A percentile compares a stretch with the other conserved stretches of the same genome.
phyloP scores from a whole-genome alignment of 176 grass and related monocot species.

The Ampelocalamus luodianensis region DNA sequence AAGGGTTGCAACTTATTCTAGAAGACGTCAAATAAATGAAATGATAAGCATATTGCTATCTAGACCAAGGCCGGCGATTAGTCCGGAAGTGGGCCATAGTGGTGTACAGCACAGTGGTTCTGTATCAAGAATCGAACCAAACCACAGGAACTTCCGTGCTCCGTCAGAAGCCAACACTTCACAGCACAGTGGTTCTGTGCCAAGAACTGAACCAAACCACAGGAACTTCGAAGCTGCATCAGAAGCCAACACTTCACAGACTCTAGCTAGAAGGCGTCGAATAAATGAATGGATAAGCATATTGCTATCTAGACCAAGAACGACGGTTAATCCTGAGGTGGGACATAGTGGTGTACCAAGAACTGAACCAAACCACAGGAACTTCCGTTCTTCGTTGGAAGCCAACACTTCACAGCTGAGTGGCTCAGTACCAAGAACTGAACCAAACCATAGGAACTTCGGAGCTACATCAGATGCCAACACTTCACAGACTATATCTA shows the following conservation, averaged over 20 bases:
- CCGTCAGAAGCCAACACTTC: constrained; percentile 22
- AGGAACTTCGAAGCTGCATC: not conserved
- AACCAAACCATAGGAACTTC: constrained; percentile 10
- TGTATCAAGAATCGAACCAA: constrained; percentile 23
- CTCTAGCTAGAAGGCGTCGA: constrained; percentile 43
- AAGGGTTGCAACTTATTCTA: constrained; percentile 48
- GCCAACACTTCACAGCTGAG: constrained; percentile 33
- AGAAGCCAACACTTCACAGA: constrained; percentile 25
- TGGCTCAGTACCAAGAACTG: constrained; percentile 25
- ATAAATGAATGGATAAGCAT: constrained; percentile 50
- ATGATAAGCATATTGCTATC: constrained; percentile 58
- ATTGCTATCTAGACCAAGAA: constrained; percentile 55
- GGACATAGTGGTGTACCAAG: not conserved
- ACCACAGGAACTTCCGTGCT: constrained; percentile 21
- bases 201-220: constrained; percentile 28
- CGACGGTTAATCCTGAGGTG: not conserved
- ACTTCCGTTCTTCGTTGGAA: constrained; percentile 7
- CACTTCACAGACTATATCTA: constrained; percentile 18
- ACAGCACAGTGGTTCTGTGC: constrained; percentile 30
- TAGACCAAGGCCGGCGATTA: constrained; percentile 30
- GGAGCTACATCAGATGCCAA: constrained; percentile 16
- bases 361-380: constrained; percentile 39
- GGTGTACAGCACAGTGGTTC: constrained; percentile 1
- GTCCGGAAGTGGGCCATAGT: not conserved
- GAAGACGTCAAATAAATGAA: constrained; percentile 47